Evolutionary conservation across 495 filamentous ascomycete genomes (phyloP).

Genomic region (Penicillium canariense): DNA sequence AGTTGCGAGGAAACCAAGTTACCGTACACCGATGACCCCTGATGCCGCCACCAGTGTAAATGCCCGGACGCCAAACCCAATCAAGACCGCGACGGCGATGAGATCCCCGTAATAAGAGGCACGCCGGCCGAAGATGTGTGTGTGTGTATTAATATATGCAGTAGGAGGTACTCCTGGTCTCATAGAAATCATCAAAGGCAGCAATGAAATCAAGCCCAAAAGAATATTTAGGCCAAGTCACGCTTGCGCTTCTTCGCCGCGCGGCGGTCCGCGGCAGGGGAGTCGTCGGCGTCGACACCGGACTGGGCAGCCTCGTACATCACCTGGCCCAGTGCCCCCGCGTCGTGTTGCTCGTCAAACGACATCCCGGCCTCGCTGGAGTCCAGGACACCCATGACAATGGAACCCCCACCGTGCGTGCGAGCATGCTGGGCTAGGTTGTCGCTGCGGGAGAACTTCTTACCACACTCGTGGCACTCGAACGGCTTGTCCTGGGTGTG

Average conservation of each 20-base stretch:
- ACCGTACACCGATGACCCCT: conserved; percentile 30
- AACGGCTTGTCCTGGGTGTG: conserved; percentile 99
- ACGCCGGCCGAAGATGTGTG: conserved; percentile 17
- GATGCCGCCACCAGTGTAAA: conserved; percentile 35
- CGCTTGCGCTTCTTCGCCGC: conserved; percentile 78
- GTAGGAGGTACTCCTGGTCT: conserved; percentile 45
- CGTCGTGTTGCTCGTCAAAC: conserved; percentile 55
- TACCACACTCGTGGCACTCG: conserved; percentile 94
- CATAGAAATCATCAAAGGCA: conserved; percentile 32
- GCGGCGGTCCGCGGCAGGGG: conserved; percentile 45
- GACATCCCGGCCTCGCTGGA: conserved; percentile 51
- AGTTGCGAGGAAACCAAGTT: conserved; percentile 11
- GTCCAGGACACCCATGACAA: conserved; percentile 85
- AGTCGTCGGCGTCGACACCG: conserved; percentile 51
- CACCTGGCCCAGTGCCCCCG: conserved; percentile 61
- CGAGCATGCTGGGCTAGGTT: conserved; percentile 95
- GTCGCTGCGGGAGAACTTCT: conserved; percentile 98
- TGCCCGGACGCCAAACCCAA: conserved; percentile 44
- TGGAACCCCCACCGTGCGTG: conserved; percentile 86
- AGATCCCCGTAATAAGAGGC: conserved; percentile 12
- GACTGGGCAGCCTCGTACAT: conserved; percentile 75
- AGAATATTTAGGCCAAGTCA: conserved; percentile 38
- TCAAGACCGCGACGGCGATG: conserved; percentile 27
- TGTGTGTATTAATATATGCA: conserved; percentile 36
- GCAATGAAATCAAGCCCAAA: not conserved